Evolutionary conservation across 306 rosid genomes (phyloP).

Genomic region (Carpinus fangiana): DNA sequence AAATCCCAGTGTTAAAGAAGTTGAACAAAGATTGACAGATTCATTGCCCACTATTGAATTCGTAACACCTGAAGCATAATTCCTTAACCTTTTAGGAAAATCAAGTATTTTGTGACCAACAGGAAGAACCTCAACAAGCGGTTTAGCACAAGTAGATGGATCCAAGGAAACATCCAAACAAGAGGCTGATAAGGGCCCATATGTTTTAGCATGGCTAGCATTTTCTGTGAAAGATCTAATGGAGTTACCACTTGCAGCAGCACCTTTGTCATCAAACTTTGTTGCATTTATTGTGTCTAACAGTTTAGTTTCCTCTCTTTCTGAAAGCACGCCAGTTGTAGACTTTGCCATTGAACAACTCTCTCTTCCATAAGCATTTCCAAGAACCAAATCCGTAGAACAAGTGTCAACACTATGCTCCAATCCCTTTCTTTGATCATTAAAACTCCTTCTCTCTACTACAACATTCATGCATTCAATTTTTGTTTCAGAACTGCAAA

Average conservation of each 20-base stretch:
- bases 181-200: neutral
- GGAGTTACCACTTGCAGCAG: neutral
- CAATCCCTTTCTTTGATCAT: slow-evolving; percentile 19
- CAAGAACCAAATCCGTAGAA: slow-evolving; percentile 32
- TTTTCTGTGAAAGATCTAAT: neutral
- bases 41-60: slow-evolving; percentile 10
- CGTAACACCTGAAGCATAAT: slow-evolving; percentile 17
- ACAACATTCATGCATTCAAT: slow-evolving; percentile 10
- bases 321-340: slow-evolving; percentile 9
- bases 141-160: slow-evolving; percentile 7
- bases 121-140: slow-evolving; percentile 15
- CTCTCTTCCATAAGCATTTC: slow-evolving; percentile 20
- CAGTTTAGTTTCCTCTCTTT: slow-evolving; percentile 1
- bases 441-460: slow-evolving; percentile 24
- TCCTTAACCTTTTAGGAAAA: slow-evolving; percentile 33
- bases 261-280: neutral
- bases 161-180: slow-evolving; percentile 15
- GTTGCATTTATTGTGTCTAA: slow-evolving; percentile 2
- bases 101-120: slow-evolving; percentile 15
- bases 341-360: slow-evolving; percentile 1
- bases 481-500: slow-evolving; percentile 14
- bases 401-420: slow-evolving; percentile 22
- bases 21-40: slow-evolving; percentile 22
- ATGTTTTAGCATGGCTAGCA: slow-evolving; percentile 5
- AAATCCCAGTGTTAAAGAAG: slow-evolving; percentile 11